phyloP scores from a whole-genome alignment of 148 eudicot genomes.

The Fagopyrum homotropicum region DNA sequence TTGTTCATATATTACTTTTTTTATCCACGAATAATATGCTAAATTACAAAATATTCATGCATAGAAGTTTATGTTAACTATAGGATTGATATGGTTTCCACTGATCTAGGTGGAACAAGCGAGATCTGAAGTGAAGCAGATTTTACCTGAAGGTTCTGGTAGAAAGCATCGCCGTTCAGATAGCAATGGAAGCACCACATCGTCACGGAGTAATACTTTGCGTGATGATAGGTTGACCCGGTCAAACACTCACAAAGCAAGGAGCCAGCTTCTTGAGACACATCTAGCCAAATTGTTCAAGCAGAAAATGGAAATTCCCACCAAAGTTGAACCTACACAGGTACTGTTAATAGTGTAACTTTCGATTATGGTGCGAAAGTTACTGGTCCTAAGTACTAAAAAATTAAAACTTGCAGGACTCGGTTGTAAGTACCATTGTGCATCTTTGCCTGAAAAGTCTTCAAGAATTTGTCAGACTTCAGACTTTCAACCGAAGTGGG shows the following conservation, averaged over 20 bases:
- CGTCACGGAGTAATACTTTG: constrained; percentile 89
- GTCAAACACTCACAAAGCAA: constrained; percentile 72
- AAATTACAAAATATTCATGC: neutral
- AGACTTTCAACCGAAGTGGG: constrained; percentile 94
- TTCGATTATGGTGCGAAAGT: neutral
- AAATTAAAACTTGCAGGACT: constrained; percentile 56
- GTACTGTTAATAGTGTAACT: constrained; percentile 22
- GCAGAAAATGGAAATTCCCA: constrained; percentile 93
- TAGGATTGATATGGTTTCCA: constrained; percentile 10
- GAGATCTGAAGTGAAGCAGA: constrained; percentile 61
- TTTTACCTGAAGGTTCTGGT: constrained; percentile 70
- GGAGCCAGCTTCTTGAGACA: constrained; percentile 93
- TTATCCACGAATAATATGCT: neutral
- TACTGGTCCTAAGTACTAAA: constrained; percentile 16
- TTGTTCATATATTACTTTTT: neutral
- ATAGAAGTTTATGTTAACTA: too few relatives aligned
- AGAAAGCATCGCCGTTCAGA: constrained; percentile 80
- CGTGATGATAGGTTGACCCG: constrained; percentile 68
- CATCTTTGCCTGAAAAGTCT: constrained; percentile 88
- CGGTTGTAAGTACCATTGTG: constrained; percentile 62
- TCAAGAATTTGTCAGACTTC: constrained; percentile 84
- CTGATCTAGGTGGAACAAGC: constrained; percentile 53
- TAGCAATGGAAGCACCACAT: constrained; percentile 84
- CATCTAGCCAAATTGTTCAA: constrained; percentile 90
- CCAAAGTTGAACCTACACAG: constrained; percentile 96